Base-by-base conservation (phyloP, 805 yeast species). In the Starmerella bombicola region DNA sequence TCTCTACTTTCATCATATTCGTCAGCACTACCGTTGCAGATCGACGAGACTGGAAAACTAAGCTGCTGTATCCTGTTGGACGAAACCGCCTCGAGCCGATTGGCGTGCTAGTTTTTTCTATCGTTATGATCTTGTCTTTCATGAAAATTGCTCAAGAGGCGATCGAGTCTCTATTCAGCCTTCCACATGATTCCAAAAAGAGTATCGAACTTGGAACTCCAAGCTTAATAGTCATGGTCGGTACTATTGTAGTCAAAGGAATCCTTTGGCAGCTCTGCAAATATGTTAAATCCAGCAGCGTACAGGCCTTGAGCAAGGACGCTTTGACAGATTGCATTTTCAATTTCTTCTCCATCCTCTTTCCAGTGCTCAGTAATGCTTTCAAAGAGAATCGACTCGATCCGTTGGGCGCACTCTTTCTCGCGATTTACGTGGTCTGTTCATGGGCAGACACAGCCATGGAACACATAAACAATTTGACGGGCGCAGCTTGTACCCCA, bases 301-400 rank as follows among this genome's bases (percentile, higher is more conserved):
- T 81, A 2, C 79, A 75, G 53, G 93, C 93, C 0, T 62, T 80
- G 41, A 82, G 86, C 2, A 88, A 80, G 57, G 93, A 81, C 59
- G 91, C 91, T 0, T 66, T 69, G 59, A 80, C 86, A 1, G 93
- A 81, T 57, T 71, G 80, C 24, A 69, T 80, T 3, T 80, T 80
- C 65, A 81, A 81, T 60, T 52, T 68, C 1, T 78, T 78, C 32
- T 80, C 91, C 1, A 67, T 81, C 20, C 46, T 80, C 13, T 78
- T 80, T 67, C 93, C 93, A 0, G 47, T 76, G 0, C 32, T 70
- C 1, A 88, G 88, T 1, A 62, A 66, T 40, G 50, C 56, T n/a
- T 56, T 69, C 15, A 57, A 67, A 16, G 51, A 68, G 15, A 76
- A 83, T 78, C 78, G 84, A 83, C 52, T 78, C 33, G 93, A 80